Percentiles rank a stretch among this genome's conserved stretches.
Evolutionary conservation across 208 protist species (phyloP).

Genomic region (Spongospora subterranea): DNA sequence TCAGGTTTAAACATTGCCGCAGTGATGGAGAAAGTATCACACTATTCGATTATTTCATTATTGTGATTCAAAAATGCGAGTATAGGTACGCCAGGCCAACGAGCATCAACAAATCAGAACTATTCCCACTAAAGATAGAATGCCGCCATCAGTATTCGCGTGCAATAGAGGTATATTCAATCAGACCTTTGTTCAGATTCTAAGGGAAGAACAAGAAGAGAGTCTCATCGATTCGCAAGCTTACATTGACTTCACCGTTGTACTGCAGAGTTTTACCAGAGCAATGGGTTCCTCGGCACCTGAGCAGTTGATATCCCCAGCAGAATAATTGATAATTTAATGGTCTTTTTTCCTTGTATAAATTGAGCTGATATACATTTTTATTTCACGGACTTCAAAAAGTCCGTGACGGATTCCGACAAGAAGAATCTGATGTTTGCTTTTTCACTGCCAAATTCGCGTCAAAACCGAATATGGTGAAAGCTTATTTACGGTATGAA

Average conservation of each 20-base stretch:
- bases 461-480: slow-evolving; percentile 67
- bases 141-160: background rate
- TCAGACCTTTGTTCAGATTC: background rate
- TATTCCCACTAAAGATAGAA: background rate
- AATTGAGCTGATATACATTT: background rate
- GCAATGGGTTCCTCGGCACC: background rate
- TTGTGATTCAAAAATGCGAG: background rate
- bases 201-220: background rate
- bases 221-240: background rate
- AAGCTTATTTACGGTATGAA: slow-evolving; percentile 72
- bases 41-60: background rate
- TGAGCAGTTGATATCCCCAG: background rate
- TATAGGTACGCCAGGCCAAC: background rate
- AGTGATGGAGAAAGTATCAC: background rate
- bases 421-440: no score
- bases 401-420: background rate
- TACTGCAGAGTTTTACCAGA: background rate
- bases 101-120: background rate
- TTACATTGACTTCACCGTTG: background rate
- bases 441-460: no score
- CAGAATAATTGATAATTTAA: no score
- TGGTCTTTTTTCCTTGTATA: no score
- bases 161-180: background rate
- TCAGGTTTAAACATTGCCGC: background rate
- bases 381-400: background rate